A percentile compares a stretch with the other conserved stretches of the same genome.
Evolutionary conservation across 148 eudicot genomes (phyloP).

Genomic region (Rhododendron griersonianum): DNA sequence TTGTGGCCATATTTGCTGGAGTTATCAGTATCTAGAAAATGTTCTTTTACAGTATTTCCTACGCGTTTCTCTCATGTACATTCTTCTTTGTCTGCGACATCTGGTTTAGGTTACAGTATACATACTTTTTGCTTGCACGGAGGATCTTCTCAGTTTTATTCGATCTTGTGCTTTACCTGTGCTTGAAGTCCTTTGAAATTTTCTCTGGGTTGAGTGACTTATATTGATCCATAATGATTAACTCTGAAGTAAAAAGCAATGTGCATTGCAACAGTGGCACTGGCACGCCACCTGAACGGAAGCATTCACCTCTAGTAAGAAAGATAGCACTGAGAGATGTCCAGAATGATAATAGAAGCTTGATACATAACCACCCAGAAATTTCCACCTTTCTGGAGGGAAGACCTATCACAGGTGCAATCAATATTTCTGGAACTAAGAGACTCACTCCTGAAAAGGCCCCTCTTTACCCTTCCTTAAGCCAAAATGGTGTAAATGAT

Average conservation of each 20-base stretch:
- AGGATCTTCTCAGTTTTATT: slow-evolving; percentile 2
- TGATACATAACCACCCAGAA: slow-evolving; percentile 18
- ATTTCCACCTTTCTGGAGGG: slow-evolving; percentile 20
- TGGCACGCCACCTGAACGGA: slow-evolving; percentile 12
- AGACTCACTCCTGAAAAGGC: slow-evolving; percentile 34
- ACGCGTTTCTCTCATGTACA: neutral
- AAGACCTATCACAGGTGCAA: slow-evolving; percentile 22
- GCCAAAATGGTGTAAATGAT: slow-evolving; percentile 25
- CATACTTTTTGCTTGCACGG: neutral
- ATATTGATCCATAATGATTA: slow-evolving; percentile 25
- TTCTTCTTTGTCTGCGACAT: neutral
- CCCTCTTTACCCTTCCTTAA: slow-evolving; percentile 9
- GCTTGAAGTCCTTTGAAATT: neutral
- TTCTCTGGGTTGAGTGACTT: slow-evolving; percentile 5
- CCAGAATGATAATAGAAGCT: slow-evolving; percentile 36
- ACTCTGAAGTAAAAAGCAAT: slow-evolving; percentile 25
- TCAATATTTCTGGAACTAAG: slow-evolving; percentile 35
- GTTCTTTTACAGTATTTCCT: neutral
- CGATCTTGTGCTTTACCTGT: slow-evolving; percentile 4
- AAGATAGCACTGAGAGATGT: slow-evolving; percentile 45
- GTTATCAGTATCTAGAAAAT: neutral
- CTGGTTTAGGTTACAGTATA: neutral
- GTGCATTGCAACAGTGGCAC: slow-evolving; percentile 14
- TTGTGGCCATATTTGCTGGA: neutral
- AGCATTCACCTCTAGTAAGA: slow-evolving; percentile 26